Evolutionary conservation across 176 grass and related monocot species (phyloP).

Genomic region (Elymus sibiricus): DNA sequence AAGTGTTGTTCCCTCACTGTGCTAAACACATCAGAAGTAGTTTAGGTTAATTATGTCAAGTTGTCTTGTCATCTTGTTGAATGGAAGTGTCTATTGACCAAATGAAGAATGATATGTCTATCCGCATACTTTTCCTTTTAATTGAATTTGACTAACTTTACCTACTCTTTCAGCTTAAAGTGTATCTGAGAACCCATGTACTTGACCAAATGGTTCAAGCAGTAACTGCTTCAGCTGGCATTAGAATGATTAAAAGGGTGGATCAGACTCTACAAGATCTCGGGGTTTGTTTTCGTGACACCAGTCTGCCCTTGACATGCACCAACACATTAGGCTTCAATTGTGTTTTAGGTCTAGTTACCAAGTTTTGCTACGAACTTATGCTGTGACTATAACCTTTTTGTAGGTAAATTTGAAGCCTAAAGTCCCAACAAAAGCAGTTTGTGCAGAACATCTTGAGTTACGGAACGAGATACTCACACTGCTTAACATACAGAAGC

Average conservation of each 20-base stretch:
- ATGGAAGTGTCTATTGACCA: background rate
- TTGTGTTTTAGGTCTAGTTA: background rate
- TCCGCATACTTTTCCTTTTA: conserved; percentile 5
- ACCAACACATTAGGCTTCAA: background rate
- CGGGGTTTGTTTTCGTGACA: conserved; percentile 55
- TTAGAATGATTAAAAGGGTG: conserved; percentile 85
- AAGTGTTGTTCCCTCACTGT: background rate
- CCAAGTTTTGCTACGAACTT: background rate
- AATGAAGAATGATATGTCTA: conserved; percentile 1
- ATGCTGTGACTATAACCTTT: conserved; percentile 8
- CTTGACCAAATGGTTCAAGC: conserved; percentile 98
- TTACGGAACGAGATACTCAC: conserved; percentile 97
- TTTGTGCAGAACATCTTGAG: conserved; percentile 96
- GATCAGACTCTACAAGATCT: conserved; percentile 94
- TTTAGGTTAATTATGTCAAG: conserved; percentile 11
- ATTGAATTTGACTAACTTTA: conserved; percentile 35
- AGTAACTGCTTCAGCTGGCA: conserved; percentile 74
- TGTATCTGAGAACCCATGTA: conserved; percentile 89
- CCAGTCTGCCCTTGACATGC: background rate
- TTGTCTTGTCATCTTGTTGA: background rate
- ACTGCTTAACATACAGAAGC: conserved; percentile 95
- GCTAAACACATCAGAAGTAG: background rate
- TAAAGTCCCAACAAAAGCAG: conserved; percentile 95
- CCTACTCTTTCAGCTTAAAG: conserved; percentile 66
- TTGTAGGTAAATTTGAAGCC: conserved; percentile 93